Evolutionary conservation across 305 asterid genomes (phyloP).

Genomic region (Vinca major): DNA sequence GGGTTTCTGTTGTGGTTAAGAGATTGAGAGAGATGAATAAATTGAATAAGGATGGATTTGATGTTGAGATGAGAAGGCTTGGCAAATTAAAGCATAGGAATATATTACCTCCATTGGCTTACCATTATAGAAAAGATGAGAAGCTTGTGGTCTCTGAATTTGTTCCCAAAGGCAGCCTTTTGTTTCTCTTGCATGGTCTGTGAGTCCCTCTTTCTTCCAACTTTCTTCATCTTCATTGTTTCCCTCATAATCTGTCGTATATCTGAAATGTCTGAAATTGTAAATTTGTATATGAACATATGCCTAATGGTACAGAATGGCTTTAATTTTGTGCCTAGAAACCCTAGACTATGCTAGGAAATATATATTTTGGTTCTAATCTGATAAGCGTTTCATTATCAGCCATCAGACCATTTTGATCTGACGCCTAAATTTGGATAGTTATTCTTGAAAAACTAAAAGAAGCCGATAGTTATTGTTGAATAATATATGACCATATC

Average conservation of each 20-base stretch:
- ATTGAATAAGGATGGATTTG: constrained; percentile 50
- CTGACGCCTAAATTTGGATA: no score
- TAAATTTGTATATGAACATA: no score
- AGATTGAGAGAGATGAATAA: constrained; percentile 69
- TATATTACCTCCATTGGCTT: constrained; percentile 73
- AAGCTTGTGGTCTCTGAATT: constrained; percentile 64
- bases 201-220: background rate
- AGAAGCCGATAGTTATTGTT: no score
- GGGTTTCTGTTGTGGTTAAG: constrained; percentile 72
- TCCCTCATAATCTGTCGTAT: background rate
- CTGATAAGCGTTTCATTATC: no score
- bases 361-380: no score
- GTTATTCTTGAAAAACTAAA: no score
- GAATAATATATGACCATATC: no score
- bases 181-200: constrained; percentile 67
- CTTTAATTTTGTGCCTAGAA: no score
- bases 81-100: constrained; percentile 53
- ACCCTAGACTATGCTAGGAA: no score
- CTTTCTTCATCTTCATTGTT: background rate
- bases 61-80: constrained; percentile 48
- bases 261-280: no score
- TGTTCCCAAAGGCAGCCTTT: constrained; percentile 63
- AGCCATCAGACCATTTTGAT: no score
- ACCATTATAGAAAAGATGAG: constrained; percentile 77
- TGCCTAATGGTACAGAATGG: no score